Percentiles rank a stretch among this genome's conserved stretches.
Evolutionary conservation across 1,139 yeast species (phyloP).

Genomic region (Debaryomyces singareniensis): DNA sequence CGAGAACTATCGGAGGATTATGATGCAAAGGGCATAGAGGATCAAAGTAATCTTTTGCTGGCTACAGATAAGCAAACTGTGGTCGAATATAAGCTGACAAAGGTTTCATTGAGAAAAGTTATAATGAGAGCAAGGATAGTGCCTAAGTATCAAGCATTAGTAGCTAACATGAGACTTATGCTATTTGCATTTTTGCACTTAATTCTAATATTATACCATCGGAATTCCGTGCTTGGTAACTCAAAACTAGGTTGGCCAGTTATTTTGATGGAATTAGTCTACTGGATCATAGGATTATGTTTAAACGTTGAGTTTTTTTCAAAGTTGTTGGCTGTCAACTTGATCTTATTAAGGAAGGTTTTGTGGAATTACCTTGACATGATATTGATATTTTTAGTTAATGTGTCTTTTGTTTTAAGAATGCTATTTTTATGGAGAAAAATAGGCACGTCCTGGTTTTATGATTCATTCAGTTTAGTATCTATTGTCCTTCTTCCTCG

Average conservation of each 20-base stretch:
- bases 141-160: slow-evolving; percentile 39
- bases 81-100: slow-evolving; percentile 29
- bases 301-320: slow-evolving; percentile 33
- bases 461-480: slow-evolving; percentile 35
- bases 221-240: slow-evolving; percentile 5
- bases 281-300: slow-evolving; percentile 31
- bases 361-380: slow-evolving; percentile 39
- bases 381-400: slow-evolving; percentile 24
- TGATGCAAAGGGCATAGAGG: slow-evolving; percentile 6
- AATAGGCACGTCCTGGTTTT: slow-evolving; percentile 12
- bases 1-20: slow-evolving; percentile 14
- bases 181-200: slow-evolving; percentile 29
- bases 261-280: slow-evolving; percentile 16
- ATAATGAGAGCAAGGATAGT: slow-evolving; percentile 27
- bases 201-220: slow-evolving; percentile 23
- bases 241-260: not conserved
- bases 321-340: slow-evolving; percentile 39
- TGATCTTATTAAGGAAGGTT: slow-evolving; percentile 28
- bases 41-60: slow-evolving; percentile 6
- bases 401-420: slow-evolving; percentile 22
- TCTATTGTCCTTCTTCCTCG: slow-evolving; percentile 53
- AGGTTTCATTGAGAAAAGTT: slow-evolving; percentile 25
- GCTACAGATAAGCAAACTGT: slow-evolving; percentile 10
- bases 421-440: slow-evolving; percentile 9
- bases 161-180: slow-evolving; percentile 31